Evolutionary conservation across 192 early-diverging fungal species (phyloP).

Genomic region (Entomortierella chlamydospora): DNA sequence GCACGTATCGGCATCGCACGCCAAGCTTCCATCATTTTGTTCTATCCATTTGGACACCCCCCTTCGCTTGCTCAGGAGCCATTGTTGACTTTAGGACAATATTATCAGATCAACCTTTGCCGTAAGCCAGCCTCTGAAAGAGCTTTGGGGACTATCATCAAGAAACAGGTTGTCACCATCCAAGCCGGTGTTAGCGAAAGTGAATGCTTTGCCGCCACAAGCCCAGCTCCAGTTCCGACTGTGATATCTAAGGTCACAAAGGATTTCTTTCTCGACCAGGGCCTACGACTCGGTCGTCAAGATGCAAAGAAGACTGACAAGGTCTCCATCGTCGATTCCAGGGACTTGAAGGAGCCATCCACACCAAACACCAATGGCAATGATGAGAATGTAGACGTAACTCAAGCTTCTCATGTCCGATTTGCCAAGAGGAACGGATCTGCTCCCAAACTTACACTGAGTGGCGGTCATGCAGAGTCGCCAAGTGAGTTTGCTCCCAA

Average conservation of each 20-base stretch:
- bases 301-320: slow-evolving; percentile 2
- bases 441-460: slow-evolving; percentile 18
- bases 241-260: background rate
- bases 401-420: slow-evolving; percentile 36
- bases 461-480: background rate
- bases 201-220: background rate
- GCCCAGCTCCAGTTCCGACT: background rate
- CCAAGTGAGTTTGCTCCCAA: background rate
- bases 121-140: slow-evolving; percentile 50
- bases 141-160: slow-evolving; percentile 46
- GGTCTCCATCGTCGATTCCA: background rate
- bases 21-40: slow-evolving; percentile 42
- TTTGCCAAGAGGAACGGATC: slow-evolving; percentile 44
- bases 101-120: slow-evolving; percentile 50
- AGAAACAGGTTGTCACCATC: slow-evolving; percentile 37
- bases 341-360: background rate
- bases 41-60: slow-evolving; percentile 51
- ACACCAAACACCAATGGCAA: background rate
- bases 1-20: slow-evolving; percentile 28
- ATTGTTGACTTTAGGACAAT: slow-evolving; percentile 22
- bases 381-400: background rate
- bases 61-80: slow-evolving; percentile 50
- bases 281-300: background rate
- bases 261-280: background rate
- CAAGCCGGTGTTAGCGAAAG: slow-evolving; percentile 15